Conservation (phyloP, 1,284 basidiomycete genomes). For the Peniophora sp. region DNA sequence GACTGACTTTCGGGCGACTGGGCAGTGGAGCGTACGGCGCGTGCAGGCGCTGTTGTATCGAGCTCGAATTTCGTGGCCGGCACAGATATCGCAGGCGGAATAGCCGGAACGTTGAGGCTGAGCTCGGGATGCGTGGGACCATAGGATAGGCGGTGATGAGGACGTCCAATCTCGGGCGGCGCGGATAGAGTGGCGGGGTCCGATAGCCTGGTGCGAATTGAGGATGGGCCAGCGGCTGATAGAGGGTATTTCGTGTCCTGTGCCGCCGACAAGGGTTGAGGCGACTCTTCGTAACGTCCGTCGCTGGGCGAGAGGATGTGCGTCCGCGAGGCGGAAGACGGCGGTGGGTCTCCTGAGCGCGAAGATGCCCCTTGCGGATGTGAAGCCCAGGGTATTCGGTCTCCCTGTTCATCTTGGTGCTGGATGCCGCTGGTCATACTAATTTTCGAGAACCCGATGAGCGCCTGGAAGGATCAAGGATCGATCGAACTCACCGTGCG, state of each 20-base stretch:
- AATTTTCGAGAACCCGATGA: background rate
- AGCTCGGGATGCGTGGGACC: constrained; percentile 16
- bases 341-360: too few species aligned
- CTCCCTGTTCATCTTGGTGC: constrained; percentile 27
- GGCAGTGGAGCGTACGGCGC: constrained; percentile 25
- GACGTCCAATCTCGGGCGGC: constrained; percentile 40
- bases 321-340: background rate
- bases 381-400: constrained; percentile 53
- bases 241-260: background rate
- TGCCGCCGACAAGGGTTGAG: constrained; percentile 19
- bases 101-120: constrained; percentile 22
- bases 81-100: constrained; percentile 2
- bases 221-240: background rate
- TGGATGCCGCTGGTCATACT: constrained; percentile 63
- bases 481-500: constrained; percentile 44
- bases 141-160: constrained; percentile 25
- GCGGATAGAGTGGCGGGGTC: constrained; percentile 23
- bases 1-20: too few species aligned
- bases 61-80: constrained; percentile 25
- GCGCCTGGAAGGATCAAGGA: background rate
- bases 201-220: too few species aligned
- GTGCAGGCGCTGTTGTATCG: constrained; percentile 32
- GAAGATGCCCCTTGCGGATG: constrained; percentile 17
- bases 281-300: constrained; percentile 30
- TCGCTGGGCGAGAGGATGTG: constrained; percentile 34